Evolutionary conservation across 192 early-diverging fungal genomes (phyloP).

Genomic region (Rhizophagus sp.): DNA sequence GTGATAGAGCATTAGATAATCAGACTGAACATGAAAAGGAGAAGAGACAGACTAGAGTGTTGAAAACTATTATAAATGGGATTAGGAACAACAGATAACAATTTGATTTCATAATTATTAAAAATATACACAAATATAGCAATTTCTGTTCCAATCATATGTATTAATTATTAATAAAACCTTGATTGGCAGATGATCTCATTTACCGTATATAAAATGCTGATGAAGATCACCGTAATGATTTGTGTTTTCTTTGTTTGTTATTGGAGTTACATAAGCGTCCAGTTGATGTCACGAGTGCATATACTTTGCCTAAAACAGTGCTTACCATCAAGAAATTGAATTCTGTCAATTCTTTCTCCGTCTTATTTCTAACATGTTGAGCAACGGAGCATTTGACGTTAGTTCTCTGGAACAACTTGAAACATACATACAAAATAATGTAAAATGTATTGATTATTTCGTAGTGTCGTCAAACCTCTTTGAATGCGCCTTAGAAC

Average conservation of each 20-base stretch:
- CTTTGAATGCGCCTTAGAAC: slow-evolving; percentile 63
- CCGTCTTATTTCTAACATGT: not conserved
- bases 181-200: no score
- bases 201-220: no score
- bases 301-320: no score
- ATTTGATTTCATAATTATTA: not conserved
- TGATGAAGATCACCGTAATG: no score
- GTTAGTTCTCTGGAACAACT: not conserved
- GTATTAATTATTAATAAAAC: no score
- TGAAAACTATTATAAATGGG: slow-evolving; percentile 15
- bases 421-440: not conserved
- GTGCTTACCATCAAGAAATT: no score
- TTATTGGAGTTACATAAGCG: no score
- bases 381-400: not conserved
- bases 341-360: not conserved
- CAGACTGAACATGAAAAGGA: slow-evolving; percentile 27
- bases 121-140: not conserved
- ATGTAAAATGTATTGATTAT: slow-evolving; percentile 42
- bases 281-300: no score
- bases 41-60: slow-evolving; percentile 8
- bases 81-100: not conserved
- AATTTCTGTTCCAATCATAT: no score
- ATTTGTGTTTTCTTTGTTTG: no score
- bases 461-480: slow-evolving; percentile 57
- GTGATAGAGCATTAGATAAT: slow-evolving; percentile 34